Evolutionary conservation across 2,329 filamentous ascomycete genomes (phyloP), one percentile per base, ranked within the genome.

Genomic region (Blastomyces parvus): DNA sequence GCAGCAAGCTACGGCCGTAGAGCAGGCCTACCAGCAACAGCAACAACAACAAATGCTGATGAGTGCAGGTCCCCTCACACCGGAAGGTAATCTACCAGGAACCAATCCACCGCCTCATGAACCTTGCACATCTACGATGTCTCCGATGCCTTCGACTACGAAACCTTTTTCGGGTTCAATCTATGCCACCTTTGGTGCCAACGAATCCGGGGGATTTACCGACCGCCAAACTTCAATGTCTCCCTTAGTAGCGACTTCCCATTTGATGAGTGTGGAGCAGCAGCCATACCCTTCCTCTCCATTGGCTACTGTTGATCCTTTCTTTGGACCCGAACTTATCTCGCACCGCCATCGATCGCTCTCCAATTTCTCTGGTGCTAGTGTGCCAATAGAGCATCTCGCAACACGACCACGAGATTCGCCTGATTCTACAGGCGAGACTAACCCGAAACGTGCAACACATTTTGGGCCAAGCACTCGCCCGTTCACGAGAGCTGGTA

Each of bases 71-170:
- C 77, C 77, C 42, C 69, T 80, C 58, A 86, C 84, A n/a, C 84
- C 84, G n/a, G 84, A 86, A 73, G 83, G 82, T 36, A 79, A 80
- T 40, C 73, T 86, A 17, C 82, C 83, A 30, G 82, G 82, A 63
- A 83, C 82, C 11, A 79, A 78, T 64, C 69, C 73, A 63, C 50
- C 44, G 4, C 58, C 57, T 36, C 56, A 40, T 40, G 62, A 64
- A 30, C 30, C 42, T 25, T 61, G 27, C 58, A 36, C 27, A 36
- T 42, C 27, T 44, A 56, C 57, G 30, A 63, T 56, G 22, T 59
- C 71, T 22, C 70, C 71, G 14, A 71, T 69, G 62, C 70, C 71
- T 56, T 69, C 71, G 40, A 71, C 64, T 62, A 69, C 66, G 62
- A 70, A 74, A 62, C 71, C 75, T 50, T 67, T 74, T 33, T 66